phyloP scores from a whole-genome alignment of 1,284 basidiomycete genomes.

The Cutaneotrichosporon sp. region DNA sequence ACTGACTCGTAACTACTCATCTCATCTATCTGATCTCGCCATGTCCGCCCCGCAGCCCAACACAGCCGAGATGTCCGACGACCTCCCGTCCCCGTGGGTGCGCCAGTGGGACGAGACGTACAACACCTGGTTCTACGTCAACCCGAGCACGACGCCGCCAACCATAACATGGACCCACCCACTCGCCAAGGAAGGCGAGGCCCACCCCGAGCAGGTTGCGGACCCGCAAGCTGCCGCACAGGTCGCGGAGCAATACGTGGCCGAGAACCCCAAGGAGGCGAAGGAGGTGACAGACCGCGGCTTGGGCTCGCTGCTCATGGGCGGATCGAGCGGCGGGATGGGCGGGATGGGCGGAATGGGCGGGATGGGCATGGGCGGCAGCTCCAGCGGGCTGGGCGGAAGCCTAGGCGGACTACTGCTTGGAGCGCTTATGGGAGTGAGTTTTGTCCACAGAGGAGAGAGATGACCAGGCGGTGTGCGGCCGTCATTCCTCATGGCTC shows the following conservation, averaged over 20 bases:
- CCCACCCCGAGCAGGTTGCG: conserved; percentile 38
- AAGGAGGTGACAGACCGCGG: conserved; percentile 19
- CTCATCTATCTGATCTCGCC: neutral
- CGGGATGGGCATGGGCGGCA: conserved; percentile 4
- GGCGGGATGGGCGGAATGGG: conserved; percentile 14
- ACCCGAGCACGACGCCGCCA: conserved; percentile 41
- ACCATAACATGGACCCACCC: conserved; percentile 46
- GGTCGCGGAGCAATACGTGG: conserved; percentile 14
- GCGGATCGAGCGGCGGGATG: conserved; percentile 14
- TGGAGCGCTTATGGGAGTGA: conserved; percentile 10
- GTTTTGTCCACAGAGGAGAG: neutral
- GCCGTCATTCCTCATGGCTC: no score
- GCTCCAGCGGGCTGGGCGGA: conserved; percentile 10
- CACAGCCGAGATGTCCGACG: conserved; percentile 15
- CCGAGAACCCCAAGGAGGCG: conserved; percentile 2
- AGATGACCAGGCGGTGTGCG: neutral
- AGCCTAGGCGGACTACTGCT: conserved; percentile 16
- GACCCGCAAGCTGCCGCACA: conserved; percentile 22
- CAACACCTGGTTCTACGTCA: conserved; percentile 34
- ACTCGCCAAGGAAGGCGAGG: conserved; percentile 27
- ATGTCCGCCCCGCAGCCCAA: neutral
- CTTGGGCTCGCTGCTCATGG: conserved; percentile 12
- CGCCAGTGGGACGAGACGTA: conserved; percentile 39
- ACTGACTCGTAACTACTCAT: neutral
- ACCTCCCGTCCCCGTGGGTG: conserved; percentile 30